Conservation (phyloP, 2,329 filamentous ascomycete genomes). For the Graphilbum sp. region DNA sequence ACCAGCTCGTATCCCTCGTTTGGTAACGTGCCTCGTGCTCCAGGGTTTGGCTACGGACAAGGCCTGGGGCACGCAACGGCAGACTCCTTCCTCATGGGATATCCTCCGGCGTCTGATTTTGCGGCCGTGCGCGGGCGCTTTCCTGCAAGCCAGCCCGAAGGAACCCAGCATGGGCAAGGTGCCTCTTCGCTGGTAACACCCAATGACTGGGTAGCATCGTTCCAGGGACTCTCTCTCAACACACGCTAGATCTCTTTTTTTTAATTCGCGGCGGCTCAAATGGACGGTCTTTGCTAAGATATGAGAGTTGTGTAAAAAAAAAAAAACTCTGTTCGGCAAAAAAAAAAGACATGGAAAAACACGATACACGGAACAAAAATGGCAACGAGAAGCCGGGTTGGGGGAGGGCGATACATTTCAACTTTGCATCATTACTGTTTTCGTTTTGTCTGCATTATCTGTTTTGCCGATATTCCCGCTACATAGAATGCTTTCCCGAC, state of each 20-base stretch:
- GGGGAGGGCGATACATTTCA: too few species aligned
- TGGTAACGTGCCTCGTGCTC: conserved; percentile 20
- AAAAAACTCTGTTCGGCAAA: too few species aligned
- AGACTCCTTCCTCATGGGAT: conserved; percentile 25
- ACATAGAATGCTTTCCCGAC: too few species aligned
- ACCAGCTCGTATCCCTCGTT: conserved; percentile 26
- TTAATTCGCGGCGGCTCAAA: too few species aligned
- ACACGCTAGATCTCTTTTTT: too few species aligned
- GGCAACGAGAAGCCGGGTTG: neutral
- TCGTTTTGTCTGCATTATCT: too few species aligned
- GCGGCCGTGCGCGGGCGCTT: conserved; percentile 30
- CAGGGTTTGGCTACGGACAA: conserved; percentile 21
- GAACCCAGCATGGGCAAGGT: conserved; percentile 20
- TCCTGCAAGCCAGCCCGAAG: conserved; percentile 21
- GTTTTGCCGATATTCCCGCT: too few species aligned
- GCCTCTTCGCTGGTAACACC: conserved; percentile 25
- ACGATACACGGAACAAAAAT: neutral
- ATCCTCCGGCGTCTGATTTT: conserved; percentile 25
- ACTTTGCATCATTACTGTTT: neutral
- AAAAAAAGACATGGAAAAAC: neutral
- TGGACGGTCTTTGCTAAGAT: too few species aligned
- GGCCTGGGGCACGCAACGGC: conserved; percentile 21
- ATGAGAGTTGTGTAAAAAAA: too few species aligned
- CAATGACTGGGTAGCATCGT: conserved; percentile 45
- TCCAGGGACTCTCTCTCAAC: conserved; percentile 59